Percentiles rank a stretch among this genome's conserved stretches.
Evolutionary conservation across 2,329 filamentous ascomycete species (phyloP).

Genomic region (Phialemonium atrogriseum): DNA sequence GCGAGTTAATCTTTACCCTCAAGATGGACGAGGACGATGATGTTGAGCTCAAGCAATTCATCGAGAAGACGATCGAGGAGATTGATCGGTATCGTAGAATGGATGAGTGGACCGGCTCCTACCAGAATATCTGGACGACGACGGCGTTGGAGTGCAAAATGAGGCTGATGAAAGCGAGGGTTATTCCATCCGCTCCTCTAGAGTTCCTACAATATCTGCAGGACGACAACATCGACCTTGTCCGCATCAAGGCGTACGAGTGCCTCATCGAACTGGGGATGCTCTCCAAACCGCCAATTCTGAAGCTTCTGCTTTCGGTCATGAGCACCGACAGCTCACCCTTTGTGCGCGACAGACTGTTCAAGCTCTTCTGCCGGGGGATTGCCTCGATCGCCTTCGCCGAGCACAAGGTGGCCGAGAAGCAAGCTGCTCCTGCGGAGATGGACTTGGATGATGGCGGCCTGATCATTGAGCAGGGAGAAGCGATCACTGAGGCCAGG

Average conservation of each 20-base stretch:
- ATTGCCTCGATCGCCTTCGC: conserved; percentile 58
- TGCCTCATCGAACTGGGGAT: conserved; percentile 55
- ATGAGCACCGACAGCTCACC: conserved; percentile 57
- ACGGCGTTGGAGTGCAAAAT: conserved; percentile 54
- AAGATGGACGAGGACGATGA: conserved; percentile 36
- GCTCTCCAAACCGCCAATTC: conserved; percentile 44
- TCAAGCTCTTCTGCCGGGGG: conserved; percentile 49
- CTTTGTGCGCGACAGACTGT: conserved; percentile 51
- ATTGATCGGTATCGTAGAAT: conserved; percentile 59
- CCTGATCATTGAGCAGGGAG: conserved; percentile 39
- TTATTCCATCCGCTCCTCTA: conserved; percentile 44
- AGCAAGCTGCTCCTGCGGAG: conserved; percentile 12
- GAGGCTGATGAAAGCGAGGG: conserved; percentile 54
- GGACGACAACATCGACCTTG: conserved; percentile 53
- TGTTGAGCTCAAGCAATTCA: conserved; percentile 34
- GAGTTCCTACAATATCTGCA: conserved; percentile 58
- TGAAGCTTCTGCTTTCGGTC: conserved; percentile 47
- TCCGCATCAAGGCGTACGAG: conserved; percentile 59
- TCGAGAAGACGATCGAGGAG: conserved; percentile 48
- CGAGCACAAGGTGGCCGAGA: conserved; percentile 33
- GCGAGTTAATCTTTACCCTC: conserved; percentile 17
- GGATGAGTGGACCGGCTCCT: conserved; percentile 61
- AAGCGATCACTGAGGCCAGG: conserved; percentile 31
- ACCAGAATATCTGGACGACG: conserved; percentile 59
- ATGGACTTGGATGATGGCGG: conserved; percentile 26